Evolutionary conservation across 73 alveolate genomes (phyloP), one percentile per base, ranked within the genome.

Genomic region (Paramecium caudatum): DNA sequence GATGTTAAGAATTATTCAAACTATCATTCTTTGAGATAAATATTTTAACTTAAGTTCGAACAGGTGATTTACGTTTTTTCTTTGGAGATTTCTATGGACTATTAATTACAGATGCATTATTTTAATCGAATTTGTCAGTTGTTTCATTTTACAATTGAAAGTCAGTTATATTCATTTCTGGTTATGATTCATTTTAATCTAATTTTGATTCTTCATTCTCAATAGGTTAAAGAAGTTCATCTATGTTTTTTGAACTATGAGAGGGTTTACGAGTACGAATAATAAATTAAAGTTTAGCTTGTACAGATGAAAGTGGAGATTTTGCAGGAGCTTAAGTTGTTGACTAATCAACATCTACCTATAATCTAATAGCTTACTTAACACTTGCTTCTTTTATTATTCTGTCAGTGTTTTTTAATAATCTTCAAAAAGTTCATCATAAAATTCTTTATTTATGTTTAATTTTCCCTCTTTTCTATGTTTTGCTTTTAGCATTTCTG

Each of bases 341-440:
- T n/a, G n/a, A n/a, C n/a, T n/a, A n/a, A n/a, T n/a, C n/a, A n/a
- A n/a, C n/a, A n/a, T n/a, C n/a, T n/a, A n/a, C n/a, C n/a, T n/a
- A n/a, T n/a, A n/a, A n/a, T n/a, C n/a, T n/a, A n/a, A n/a, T n/a
- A n/a, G n/a, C 30, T 55, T 55, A 55, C 80, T 23, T 23, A 0
- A 12, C 17, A 65, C 55, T 65, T 25, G 34, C 34, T 21, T 33
- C 16, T 33, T 65, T 43, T 65, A 65, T 33, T 30, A 13, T 33
- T 65, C 83, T 3, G 83, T 65, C 16, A 65, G 34, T 4, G 83
- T 65, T 36, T 74, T 41, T 25, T 74, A n/a, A 43, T 74, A 74
- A 41, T 74, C 68, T 17, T 74, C 69, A 41, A 74, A 74, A 7
- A 74, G 32, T 21, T 74, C 69, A 74, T 74, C 88, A 43, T 74